These are phyloP conservation scores for Colletotrichum noveboracense DNA, from an alignment of 2,329 filamentous ascomycete species.

Conservation along the genomic window DNA sequence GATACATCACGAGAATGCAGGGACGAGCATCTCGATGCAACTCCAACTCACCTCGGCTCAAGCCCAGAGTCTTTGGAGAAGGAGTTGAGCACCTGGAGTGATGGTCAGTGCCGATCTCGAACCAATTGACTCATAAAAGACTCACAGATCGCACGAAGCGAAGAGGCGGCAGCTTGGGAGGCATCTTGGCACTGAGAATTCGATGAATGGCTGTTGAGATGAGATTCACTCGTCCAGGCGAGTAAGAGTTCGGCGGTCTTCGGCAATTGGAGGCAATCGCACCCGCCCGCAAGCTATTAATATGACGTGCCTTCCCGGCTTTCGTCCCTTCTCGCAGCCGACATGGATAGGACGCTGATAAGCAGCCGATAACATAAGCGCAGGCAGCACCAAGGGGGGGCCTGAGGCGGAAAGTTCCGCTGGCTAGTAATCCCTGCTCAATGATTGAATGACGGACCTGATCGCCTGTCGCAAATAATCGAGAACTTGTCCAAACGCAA, in stretches of 20 bases:
- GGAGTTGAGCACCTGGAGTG: slow-evolving; percentile 76
- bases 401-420: slow-evolving; percentile 16
- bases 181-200: background rate
- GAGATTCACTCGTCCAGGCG: background rate
- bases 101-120: background rate
- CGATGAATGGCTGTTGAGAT: background rate
- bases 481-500: background rate
- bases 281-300: background rate
- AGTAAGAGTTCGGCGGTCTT: slow-evolving; percentile 1
- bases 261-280: background rate
- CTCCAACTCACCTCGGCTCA: slow-evolving; percentile 74
- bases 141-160: slow-evolving; percentile 60
- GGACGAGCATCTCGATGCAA: background rate
- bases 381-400: background rate
- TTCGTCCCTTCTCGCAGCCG: background rate
- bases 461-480: slow-evolving; percentile 10
- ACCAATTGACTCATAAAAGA: background rate
- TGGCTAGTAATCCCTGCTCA: background rate
- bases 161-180: slow-evolving; percentile 22
- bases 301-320: slow-evolving; percentile 1
- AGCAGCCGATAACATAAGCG: background rate
- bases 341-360: background rate
- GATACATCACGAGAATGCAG: background rate
- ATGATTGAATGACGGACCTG: slow-evolving; percentile 2
- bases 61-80: slow-evolving; percentile 87